Base-by-base conservation (phyloP, 306 rosid species). In the Vachellia pachyceras region DNA sequence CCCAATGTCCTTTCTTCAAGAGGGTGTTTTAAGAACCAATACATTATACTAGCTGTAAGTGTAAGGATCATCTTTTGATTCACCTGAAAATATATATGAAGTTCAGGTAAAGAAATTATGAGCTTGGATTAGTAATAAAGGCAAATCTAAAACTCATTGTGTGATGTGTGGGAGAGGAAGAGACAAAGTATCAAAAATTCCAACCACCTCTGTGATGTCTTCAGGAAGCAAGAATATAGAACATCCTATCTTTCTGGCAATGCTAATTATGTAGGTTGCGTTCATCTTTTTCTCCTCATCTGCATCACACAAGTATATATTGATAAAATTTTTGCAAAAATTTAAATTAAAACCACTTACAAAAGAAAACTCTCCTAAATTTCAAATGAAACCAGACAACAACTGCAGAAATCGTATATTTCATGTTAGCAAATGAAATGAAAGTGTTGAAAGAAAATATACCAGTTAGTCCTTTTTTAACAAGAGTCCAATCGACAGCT, bases 31-130 rank as follows among this genome's bases (percentile, higher is more conserved):
- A 95, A 82, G 87, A 85, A 91, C 98, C 99, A 95, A 65, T 87
- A 93, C 99, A 95, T 95, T 46, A 95, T 88, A 79, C 98, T 95
- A 35, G 99, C 99, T 44, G 98, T 91, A 71, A 95, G 87, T 0
- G 99, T 95, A 41, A 95, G 99, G 86, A 95, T 92, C 99, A 95
- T 95, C 89, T 95, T 95, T 87, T 91, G 98, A 77, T 95, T 95
- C 84, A 95, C 99, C 99, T 95, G 85, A 69, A 39, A 80, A 69
- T 73, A 47, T 46, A 66, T 41, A 66, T 44, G 5, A 36, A 80
- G 52, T 74, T 45, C n/a, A 68, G 72, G 17, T 23, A 7, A 3
- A 45, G 35, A 79, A 71, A 78, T 40, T 11, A 70, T 22, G 12
- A 52, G 23, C 54, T 73, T 9, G 52, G 70, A 77, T 13, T 17